A percentile compares a stretch with the other conserved stretches of the same genome.
Conservation (phyloP, 768 basidiomycete genomes). For the Fomitopsis serialis region DNA sequence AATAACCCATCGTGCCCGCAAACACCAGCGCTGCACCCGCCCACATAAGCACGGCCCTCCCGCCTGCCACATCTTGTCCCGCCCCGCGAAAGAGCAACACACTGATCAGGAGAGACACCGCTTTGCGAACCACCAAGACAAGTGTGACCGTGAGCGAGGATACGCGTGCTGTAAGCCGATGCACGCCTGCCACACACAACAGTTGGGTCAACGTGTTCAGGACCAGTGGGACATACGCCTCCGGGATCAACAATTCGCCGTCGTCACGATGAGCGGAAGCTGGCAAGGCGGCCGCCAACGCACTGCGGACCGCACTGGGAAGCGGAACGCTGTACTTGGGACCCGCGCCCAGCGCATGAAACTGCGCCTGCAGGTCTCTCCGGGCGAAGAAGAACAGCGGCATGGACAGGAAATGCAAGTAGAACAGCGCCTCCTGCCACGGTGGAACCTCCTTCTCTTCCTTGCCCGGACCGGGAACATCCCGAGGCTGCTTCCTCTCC, state of each 20-base stretch:
- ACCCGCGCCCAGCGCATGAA: constrained; percentile 35
- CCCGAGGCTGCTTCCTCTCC: neutral
- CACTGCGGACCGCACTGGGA: constrained; percentile 5
- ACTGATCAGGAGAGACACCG: constrained; percentile 69
- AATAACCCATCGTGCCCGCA: constrained; percentile 67
- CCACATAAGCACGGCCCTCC: constrained; percentile 51
- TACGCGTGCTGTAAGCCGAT: constrained; percentile 76
- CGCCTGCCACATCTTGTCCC: constrained; percentile 21
- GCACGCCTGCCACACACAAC: constrained; percentile 81
- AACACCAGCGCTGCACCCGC: constrained; percentile 63
- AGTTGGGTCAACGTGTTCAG: constrained; percentile 83
- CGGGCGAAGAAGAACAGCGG: constrained; percentile 70
- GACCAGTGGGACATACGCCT: constrained; percentile 55
- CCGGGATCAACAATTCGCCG: constrained; percentile 41
- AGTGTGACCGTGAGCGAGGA: constrained; percentile 74
- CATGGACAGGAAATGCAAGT: constrained; percentile 75
- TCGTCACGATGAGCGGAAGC: constrained; percentile 19
- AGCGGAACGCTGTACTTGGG: constrained; percentile 23
- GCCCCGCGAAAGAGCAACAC: constrained; percentile 40
- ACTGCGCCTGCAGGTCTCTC: constrained; percentile 43
- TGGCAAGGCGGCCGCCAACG: neutral
- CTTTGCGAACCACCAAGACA: constrained; percentile 77
- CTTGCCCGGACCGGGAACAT: neutral
- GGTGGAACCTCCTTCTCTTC: constrained; percentile 17
- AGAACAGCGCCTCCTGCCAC: constrained; percentile 94